Conservation (phyloP, 768 basidiomycete species). For the Suillus luteus region DNA sequence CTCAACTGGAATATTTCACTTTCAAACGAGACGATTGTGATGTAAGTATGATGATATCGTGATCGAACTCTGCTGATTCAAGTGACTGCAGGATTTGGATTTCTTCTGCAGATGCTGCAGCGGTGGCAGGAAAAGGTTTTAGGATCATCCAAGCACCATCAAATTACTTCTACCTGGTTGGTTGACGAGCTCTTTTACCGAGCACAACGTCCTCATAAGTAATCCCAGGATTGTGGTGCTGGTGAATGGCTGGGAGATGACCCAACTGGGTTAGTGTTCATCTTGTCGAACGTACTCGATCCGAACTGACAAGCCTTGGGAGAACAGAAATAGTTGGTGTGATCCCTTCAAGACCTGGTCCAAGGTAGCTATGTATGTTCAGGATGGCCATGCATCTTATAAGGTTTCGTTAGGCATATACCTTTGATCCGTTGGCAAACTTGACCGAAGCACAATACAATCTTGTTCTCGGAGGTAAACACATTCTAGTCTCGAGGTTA, state of each 20-base stretch:
- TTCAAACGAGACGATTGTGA: slow-evolving; percentile 53
- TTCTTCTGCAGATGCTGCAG: slow-evolving; percentile 57
- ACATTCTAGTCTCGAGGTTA: background rate
- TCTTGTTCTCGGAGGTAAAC: slow-evolving; percentile 69
- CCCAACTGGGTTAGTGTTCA: slow-evolving; percentile 39
- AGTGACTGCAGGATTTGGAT: slow-evolving; percentile 64
- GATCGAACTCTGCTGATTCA: slow-evolving; percentile 12
- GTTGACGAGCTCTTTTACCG: background rate
- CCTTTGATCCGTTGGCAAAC: slow-evolving; percentile 70
- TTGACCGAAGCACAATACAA: slow-evolving; percentile 46
- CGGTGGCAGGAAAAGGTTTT: slow-evolving; percentile 62
- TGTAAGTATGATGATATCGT: slow-evolving; percentile 39
- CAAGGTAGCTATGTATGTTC: slow-evolving; percentile 42
- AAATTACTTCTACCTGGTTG: slow-evolving; percentile 72
- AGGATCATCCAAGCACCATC: slow-evolving; percentile 68
- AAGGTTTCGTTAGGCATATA: slow-evolving; percentile 48
- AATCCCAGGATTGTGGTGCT: slow-evolving; percentile 60
- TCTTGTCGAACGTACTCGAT: background rate
- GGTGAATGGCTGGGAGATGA: slow-evolving; percentile 68
- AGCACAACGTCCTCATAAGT: background rate
- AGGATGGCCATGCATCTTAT: slow-evolving; percentile 18
- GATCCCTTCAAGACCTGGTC: slow-evolving; percentile 84
- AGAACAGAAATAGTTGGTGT: slow-evolving; percentile 63
- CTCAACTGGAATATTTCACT: slow-evolving; percentile 51
- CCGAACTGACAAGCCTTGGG: slow-evolving; percentile 6